Evolutionary conservation across 495 filamentous ascomycete genomes (phyloP), one percentile per base, ranked within the genome.

Genomic region (Lophiotrema nucula): DNA sequence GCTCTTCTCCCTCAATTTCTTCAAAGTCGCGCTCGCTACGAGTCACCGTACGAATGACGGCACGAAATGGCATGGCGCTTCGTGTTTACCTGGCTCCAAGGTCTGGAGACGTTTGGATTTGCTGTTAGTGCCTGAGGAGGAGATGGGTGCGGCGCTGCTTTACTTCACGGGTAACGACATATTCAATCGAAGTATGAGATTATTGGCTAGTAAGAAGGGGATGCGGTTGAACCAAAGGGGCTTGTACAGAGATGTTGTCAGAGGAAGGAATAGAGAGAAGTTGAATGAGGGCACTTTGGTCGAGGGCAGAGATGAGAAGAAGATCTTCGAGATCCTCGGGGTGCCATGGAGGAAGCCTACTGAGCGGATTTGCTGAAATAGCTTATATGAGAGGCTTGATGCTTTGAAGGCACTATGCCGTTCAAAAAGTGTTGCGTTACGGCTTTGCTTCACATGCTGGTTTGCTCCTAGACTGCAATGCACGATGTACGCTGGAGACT

Each of bases 81-180:
- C 87, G 12, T 76, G 81, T 28, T 73, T 92, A 0, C 84, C 87
- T 1, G 31, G 60, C 33, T 60, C 57, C 33, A 62, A 57, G 1
- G 61, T 67, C 0, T 95, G 90, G 90, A 80, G 90, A 21, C 81
- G 91, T 1, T 87, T 96, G 56, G 93, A 98, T 68, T 81, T 97
- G 25, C 76, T 98, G 0, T 79, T 96, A 15, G 93, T 96, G 12
- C 90, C 91, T 0, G 82, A 84, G 58, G 76, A 79, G 0, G 85
- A 96, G 72, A 76, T 92, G 37, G 93, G 93, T 2, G 93, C 93
- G 0, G 92, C 93, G 1, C 68, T 97, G 66, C 81, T 98, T 47
- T 98, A 98, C 66, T 98, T 97, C 63, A 97, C 93, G 0, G 93
- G 93, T 1, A 95, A 96, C 64, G 92, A 96, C 66, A 90, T 97